Percentiles rank a stretch among this genome's conserved stretches.
These are phyloP conservation scores for Dovyalis caffra DNA, from an alignment of 345 rosid genomes.

Conservation along the genomic window DNA sequence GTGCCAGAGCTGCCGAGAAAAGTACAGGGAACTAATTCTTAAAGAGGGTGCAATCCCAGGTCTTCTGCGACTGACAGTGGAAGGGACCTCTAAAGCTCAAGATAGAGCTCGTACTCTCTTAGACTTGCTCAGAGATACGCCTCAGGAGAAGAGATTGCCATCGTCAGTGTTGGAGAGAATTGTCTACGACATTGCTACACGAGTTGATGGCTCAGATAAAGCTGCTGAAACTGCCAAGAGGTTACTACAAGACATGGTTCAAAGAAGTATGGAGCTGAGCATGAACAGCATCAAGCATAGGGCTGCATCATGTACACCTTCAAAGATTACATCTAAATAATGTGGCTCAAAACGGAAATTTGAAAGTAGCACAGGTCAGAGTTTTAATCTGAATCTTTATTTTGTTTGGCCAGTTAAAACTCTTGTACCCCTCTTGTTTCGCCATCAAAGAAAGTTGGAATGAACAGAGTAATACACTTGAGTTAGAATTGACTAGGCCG, in stretches of 20 bases:
- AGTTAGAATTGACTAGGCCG: constrained; percentile 23
- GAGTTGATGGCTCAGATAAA: constrained; percentile 61
- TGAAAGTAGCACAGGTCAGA: constrained; percentile 8
- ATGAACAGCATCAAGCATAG: constrained; percentile 42
- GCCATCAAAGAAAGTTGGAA: constrained; percentile 20
- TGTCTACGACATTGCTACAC: constrained; percentile 56
- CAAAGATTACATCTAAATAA: constrained; percentile 33
- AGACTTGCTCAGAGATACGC: constrained; percentile 67
- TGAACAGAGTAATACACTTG: constrained; percentile 7
- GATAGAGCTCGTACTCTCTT: constrained; percentile 62
- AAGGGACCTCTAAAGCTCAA: constrained; percentile 60
- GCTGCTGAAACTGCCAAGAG: constrained; percentile 72
- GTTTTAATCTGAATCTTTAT: constrained; percentile 23
- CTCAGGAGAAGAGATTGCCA: constrained; percentile 53
- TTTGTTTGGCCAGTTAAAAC: constrained; percentile 22
- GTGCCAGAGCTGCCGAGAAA: constrained; percentile 55
- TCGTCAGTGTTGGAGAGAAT: constrained; percentile 56
- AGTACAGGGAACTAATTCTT: constrained; percentile 61
- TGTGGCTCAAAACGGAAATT: neutral
- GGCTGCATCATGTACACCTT: constrained; percentile 39
- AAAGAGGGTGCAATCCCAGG: constrained; percentile 82
- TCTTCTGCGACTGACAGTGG: constrained; percentile 63
- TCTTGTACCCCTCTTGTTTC: constrained; percentile 10
- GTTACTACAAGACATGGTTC: constrained; percentile 66
- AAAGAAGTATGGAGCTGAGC: constrained; percentile 66